These are phyloP conservation scores for Fusarium bactridioides DNA, from an alignment of 2,329 filamentous ascomycete genomes.

Conservation along the genomic window DNA sequence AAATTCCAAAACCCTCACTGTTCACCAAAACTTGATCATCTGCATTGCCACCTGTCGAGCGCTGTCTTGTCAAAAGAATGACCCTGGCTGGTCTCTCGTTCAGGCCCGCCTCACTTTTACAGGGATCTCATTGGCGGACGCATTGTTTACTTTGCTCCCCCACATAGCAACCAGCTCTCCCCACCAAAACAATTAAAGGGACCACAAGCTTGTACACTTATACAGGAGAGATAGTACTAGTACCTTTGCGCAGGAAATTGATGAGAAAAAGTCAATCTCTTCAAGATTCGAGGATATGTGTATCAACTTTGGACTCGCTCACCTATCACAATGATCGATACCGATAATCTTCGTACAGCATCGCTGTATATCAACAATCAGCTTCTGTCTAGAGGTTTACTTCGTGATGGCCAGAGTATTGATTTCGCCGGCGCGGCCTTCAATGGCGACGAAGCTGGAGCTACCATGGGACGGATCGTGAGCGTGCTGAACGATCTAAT, in stretches of 20 bases:
- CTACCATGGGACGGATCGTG: conserved; percentile 86
- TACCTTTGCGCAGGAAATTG: conserved; percentile 12
- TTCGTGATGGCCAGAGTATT: conserved; percentile 75
- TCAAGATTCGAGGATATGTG: conserved; percentile 34
- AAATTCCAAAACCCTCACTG: not conserved
- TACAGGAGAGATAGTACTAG: conserved; percentile 18
- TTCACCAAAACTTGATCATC: conserved; percentile 5
- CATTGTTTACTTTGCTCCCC: conserved; percentile 51
- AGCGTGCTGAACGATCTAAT: conserved; percentile 94
- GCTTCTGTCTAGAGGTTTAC: conserved; percentile 69
- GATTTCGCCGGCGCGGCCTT: conserved; percentile 78
- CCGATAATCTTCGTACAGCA: conserved; percentile 70
- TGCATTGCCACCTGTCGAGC: conserved; percentile 40
- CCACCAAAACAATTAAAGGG: conserved; percentile 38
- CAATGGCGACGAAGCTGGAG: conserved; percentile 60
- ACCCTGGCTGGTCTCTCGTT: conserved; percentile 16
- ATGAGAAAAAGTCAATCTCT: conserved; percentile 19
- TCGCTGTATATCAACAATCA: conserved; percentile 79
- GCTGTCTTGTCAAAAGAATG: conserved; percentile 35
- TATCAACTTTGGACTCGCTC: conserved; percentile 17
- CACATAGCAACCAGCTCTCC: conserved; percentile 48
- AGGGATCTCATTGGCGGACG: conserved; percentile 35
- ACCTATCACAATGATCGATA: conserved; percentile 58
- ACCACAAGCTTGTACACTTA: conserved; percentile 28
- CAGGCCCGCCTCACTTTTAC: conserved; percentile 33